These are phyloP conservation scores for Phytophthora tentaculata DNA, from an alignment of 352 stramenopile species.

Conservation along the genomic window DNA sequence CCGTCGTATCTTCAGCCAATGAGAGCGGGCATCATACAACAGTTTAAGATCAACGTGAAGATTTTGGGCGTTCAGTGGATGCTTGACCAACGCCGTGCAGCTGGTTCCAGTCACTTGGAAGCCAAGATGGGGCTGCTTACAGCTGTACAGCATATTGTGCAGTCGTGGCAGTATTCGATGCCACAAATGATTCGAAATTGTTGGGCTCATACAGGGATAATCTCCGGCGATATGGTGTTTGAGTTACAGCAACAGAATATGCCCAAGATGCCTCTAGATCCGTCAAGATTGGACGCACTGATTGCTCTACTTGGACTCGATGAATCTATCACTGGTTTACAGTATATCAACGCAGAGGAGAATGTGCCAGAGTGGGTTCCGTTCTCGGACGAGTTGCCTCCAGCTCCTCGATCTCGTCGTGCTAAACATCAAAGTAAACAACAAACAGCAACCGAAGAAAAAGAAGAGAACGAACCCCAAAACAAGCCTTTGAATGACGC, in stretches of 20 bases:
- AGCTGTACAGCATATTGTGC: conserved; percentile 23
- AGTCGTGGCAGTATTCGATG: conserved; percentile 18
- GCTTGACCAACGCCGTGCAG: conserved; percentile 21
- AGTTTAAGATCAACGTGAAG: conserved; percentile 28
- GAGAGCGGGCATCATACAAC: conserved; percentile 22
- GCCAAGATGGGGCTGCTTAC: conserved; percentile 25
- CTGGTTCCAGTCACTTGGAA: conserved; percentile 2
- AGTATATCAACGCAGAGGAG: conserved; percentile 27
- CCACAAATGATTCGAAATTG: conserved; percentile 16
- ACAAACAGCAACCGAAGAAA: neutral
- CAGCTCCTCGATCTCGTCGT: conserved; percentile 25
- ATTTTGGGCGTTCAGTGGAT: conserved; percentile 26
- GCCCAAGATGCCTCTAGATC: conserved; percentile 10
- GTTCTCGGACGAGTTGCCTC: conserved; percentile 11
- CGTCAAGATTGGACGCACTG: conserved; percentile 14
- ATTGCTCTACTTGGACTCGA: conserved; percentile 12
- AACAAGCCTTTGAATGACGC: conserved; percentile 15
- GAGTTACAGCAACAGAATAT: conserved; percentile 15
- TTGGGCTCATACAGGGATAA: conserved; percentile 22
- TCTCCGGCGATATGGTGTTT: conserved; percentile 17
- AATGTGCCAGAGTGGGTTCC: conserved; percentile 26
- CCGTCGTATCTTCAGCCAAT: conserved; percentile 20
- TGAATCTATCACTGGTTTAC: conserved; percentile 15
- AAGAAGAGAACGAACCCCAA: neutral
- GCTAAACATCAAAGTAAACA: neutral